Evolutionary conservation across 257 asterid genomes (phyloP), one percentile per base, ranked within the genome.

Genomic region (Oldenlandia corymbosa): DNA sequence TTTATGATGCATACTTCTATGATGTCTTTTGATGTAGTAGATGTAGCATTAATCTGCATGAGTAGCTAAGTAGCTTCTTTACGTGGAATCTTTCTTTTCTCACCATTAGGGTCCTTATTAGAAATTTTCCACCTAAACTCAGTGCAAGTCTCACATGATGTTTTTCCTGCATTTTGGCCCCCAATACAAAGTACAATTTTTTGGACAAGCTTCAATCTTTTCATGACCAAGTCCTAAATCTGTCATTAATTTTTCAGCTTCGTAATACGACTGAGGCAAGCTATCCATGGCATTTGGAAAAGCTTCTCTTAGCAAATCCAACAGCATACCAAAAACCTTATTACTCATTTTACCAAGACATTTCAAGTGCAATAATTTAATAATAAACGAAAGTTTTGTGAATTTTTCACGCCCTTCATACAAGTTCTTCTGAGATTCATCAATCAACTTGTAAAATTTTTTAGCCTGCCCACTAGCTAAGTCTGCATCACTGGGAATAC

Each of bases 131-230:
- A 37, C 18, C 65, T 37, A 17, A 26, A 20, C 13, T 41, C 45
- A 5, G 7, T 41, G 11, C 5, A 41, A 1, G 45, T 41, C 45
- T 41, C 45, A 41, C 65, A 59, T 16, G 31, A 41, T 1, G 28
- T 59, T 36, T 1, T 21, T 1, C 39, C 50, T 17, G 21, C 32
- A 21, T 37, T n/a, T n/a, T 20, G 17, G 5, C 18, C 39, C 45
- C 31, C 50, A 21, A 21, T 59, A 59, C 11, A 59, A 50, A 21
- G 24, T 59, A 20, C 50, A 59, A 24, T 37, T 50, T 36, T 59
- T 59, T 17, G 7, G 65, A 21, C 65, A 59, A 2, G 65, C 37
- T 36, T 59, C 65, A 59, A 34, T 34, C 10, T 59, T 59, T 6
- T 59, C 23, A 37, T 58, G 37, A 32, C 42, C 47, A 46, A 10